Percentiles rank a stretch among this genome's conserved stretches.
Conservation (phyloP, 2,329 filamentous ascomycete species). For the Lachnellula arida region DNA sequence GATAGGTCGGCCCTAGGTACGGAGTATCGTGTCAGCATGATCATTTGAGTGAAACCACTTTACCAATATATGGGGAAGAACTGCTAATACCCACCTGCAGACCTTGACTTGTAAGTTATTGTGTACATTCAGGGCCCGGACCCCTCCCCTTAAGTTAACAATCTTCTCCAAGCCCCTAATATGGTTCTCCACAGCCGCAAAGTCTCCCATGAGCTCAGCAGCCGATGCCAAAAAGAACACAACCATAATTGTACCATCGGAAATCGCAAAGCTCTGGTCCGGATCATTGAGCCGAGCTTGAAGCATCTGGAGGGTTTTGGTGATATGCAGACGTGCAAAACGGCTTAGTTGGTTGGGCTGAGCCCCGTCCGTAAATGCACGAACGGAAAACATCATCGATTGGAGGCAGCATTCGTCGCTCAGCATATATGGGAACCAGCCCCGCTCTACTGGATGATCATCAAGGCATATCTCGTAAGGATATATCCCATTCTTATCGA, state of each 20-base stretch:
- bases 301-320: background rate
- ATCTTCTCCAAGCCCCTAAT: constrained; percentile 36
- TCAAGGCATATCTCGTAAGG: constrained; percentile 5
- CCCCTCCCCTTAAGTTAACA: constrained; percentile 34
- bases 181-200: constrained; percentile 20
- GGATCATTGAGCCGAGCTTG: background rate
- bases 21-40: constrained; percentile 17
- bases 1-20: constrained; percentile 20
- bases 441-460: background rate
- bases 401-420: constrained; percentile 3
- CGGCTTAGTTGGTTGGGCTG: background rate
- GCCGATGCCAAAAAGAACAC: background rate
- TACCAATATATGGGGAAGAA: background rate
- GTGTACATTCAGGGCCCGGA: constrained; percentile 29
- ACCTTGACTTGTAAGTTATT: constrained; percentile 34
- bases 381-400: background rate
- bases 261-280: background rate
- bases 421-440: constrained; percentile 6
- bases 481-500: background rate
- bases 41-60: background rate
- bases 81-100: constrained; percentile 23
- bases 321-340: background rate
- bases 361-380: background rate
- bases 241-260: background rate
- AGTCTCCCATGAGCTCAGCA: background rate